Evolutionary conservation across 306 rosid species (phyloP), one percentile per base, ranked within the genome.

Genomic region (Canavalia ensiformis): DNA sequence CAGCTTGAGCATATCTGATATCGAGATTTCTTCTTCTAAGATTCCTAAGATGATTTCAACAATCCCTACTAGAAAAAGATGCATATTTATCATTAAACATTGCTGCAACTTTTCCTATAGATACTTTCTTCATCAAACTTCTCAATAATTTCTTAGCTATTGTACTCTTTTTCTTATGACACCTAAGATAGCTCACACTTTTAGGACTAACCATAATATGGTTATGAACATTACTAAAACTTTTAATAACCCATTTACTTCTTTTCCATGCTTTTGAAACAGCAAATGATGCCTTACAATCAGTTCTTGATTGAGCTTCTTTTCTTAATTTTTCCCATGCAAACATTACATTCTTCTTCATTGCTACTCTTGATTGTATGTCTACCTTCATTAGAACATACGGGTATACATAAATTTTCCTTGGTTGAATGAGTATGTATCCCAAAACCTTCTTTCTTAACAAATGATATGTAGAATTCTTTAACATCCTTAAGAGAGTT

Each of bases 31-130:
- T 68, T 25, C 1, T 8, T 0, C 39, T 4, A 44, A 68, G 1
- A 68, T 68, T 9, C 45, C 8, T 44, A 55, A 67, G 25, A 44
- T 67, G 54, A 42, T 67, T 67, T 54, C 54, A 44, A 28, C 35
- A 44, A 67, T 67, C 72, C 4, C 18, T 0, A 54, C 18, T 18
- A 4, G 2, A 54, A 54, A 54, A 54, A 0, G 29, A 0, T 4
- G 1, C 6, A 25, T 7, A 31, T 5, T 0, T 55, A 1, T 0
- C 1, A 0, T 1, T 2, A 25, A 55, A 55, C 10, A 55, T 55
- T 55, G 10, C 0, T 18, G 4, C 58, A 55, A 55, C 10, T 4
- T 18, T 55, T 55, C 33, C 10, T 18, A 18, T 18, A 18, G 25
- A 0, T 0, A 18, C 25, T 18, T 18, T 18, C 25, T 18, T 18